Conservation (phyloP, 2,329 filamentous ascomycete species). For the Pseudocercospora vitis region DNA sequence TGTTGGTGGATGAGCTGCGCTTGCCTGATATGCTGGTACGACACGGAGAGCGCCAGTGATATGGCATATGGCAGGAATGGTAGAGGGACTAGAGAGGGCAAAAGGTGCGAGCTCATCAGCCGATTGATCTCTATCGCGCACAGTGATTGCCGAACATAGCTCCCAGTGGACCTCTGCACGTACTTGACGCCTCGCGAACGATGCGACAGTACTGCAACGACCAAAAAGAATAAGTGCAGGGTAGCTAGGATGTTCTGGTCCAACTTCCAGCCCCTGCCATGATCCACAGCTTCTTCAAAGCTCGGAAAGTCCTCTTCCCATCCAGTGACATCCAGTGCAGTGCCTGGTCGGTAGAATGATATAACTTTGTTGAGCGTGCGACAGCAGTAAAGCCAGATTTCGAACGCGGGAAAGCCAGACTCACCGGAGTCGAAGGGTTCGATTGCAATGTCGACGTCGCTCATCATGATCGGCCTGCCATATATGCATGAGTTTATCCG, state of each 20-base stretch:
- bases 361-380: constrained; percentile 51
- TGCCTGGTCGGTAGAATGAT: constrained; percentile 48
- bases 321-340: constrained; percentile 44
- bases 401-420: constrained; percentile 48
- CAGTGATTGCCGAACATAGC: constrained; percentile 55
- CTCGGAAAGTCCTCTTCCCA: constrained; percentile 46
- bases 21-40: constrained; percentile 58
- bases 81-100: constrained; percentile 50
- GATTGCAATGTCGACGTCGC: constrained; percentile 50
- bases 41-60: constrained; percentile 56
- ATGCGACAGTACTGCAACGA: constrained; percentile 58
- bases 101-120: constrained; percentile 48
- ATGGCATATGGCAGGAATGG: constrained; percentile 59
- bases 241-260: constrained; percentile 44
- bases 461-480: constrained; percentile 50
- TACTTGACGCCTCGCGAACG: constrained; percentile 48
- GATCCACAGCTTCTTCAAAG: constrained; percentile 27
- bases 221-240: constrained; percentile 58
- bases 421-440: constrained; percentile 45
- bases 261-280: constrained; percentile 47
- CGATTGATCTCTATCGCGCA: constrained; percentile 56
- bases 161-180: constrained; percentile 48
- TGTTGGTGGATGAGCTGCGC: constrained; percentile 51
- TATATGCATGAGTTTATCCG: constrained; percentile 51
- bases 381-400: constrained; percentile 49